These are phyloP conservation scores for Cercophora scortea DNA, from an alignment of 495 filamentous ascomycete genomes.

Conservation along the genomic window DNA sequence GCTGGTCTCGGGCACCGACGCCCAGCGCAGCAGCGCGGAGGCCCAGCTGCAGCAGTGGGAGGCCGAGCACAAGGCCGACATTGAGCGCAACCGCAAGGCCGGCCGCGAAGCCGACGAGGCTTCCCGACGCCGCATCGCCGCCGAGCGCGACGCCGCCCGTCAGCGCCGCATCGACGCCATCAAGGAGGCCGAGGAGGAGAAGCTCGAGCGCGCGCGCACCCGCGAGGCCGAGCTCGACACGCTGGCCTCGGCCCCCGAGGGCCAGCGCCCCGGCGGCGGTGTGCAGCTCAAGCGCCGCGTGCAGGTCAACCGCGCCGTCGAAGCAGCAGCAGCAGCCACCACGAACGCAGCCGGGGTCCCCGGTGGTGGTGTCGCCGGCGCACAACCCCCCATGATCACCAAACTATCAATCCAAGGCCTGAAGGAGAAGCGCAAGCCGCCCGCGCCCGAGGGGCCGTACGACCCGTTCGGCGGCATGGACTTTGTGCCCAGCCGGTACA, in stretches of 20 bases:
- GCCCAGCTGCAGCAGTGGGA: constrained; percentile 56
- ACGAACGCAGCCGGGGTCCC: background rate
- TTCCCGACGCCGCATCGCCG: constrained; percentile 26
- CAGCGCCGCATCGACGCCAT: constrained; percentile 53
- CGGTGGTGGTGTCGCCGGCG: constrained; percentile 4
- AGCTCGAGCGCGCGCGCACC: constrained; percentile 40
- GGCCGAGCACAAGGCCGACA: constrained; percentile 59
- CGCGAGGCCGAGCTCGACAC: constrained; percentile 43
- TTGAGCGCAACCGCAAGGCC: constrained; percentile 61
- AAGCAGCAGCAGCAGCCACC: constrained; percentile 19
- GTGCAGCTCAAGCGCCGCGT: constrained; percentile 65
- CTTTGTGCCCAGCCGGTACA: constrained; percentile 60
- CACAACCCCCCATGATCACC: background rate
- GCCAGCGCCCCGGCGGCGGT: constrained; percentile 12
- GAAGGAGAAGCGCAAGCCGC: constrained; percentile 46
- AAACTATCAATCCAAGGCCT: constrained; percentile 66
- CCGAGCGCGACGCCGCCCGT: constrained; percentile 45
- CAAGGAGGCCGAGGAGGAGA: constrained; percentile 48
- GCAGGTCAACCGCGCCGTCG: constrained; percentile 20
- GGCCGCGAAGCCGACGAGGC: constrained; percentile 52
- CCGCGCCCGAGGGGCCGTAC: constrained; percentile 52
- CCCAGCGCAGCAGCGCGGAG: constrained; percentile 56
- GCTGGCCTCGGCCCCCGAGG: constrained; percentile 43
- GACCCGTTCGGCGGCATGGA: constrained; percentile 79
- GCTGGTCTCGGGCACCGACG: constrained; percentile 64